Base-by-base conservation (phyloP, 2,329 filamentous ascomycete species). In the Trichothecium roseum region DNA sequence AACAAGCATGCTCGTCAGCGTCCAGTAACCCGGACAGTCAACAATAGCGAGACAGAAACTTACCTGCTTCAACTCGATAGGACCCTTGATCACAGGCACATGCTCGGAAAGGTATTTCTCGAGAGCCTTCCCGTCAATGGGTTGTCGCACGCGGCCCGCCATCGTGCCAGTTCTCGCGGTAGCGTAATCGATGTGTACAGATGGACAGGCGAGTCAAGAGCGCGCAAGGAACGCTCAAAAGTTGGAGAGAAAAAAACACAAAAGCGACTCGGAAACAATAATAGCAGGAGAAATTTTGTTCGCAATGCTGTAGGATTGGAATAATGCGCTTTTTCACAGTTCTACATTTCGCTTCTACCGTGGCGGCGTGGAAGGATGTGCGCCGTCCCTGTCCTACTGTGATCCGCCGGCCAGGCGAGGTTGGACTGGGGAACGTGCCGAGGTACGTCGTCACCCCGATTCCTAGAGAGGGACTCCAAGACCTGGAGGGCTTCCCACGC, bases 41-140 rank as follows among this genome's bases (percentile, higher is more conserved):
- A 24, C 6, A 24, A 6, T 24, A 10, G 20, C 10, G 10, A 24
- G 6, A 10, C 10, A 10, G 10, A 18, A 13, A 52, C 59, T 40
- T 62, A 88, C 87, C 74, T 95, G 89, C 65, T 94, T 93, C 46
- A 96, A 66, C 31, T 87, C 80, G 45, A 96, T 65, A 1, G 91
- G 91, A 12, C 77, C 72, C 60, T 82, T 75, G 54, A 98, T 87
- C 51, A 81, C 72, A 3, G 86, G 85, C n/a, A 94, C 84, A 62
- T 87, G 72, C 42, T 73, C 60, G 37, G 72, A 63, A 45, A 98
- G 72, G 60, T 88, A 98, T 43, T 68, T 71, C 65, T 89, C 82
- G 37, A 98, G 68, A 13, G 84, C 77, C 51, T 72, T 63, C 49
- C 89, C 63, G 54, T 96, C 84, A 54, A 98, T 93, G 30, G 85